Evolutionary conservation across 139 green algal species (phyloP).

Genomic region (Mesostigma viride): DNA sequence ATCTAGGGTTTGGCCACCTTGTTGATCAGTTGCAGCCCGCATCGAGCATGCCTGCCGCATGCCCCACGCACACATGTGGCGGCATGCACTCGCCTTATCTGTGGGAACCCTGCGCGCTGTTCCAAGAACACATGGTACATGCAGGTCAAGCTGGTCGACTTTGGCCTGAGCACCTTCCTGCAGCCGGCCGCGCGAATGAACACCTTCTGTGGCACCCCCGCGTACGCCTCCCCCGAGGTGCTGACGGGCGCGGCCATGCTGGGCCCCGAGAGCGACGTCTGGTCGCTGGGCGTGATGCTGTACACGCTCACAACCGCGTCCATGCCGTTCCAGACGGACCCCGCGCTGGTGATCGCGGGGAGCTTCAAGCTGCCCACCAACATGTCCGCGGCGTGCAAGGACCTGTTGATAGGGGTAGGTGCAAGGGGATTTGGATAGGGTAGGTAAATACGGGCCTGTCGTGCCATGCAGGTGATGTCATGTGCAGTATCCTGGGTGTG

Average conservation of each 20-base stretch:
- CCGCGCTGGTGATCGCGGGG: background rate
- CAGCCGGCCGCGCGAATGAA: background rate
- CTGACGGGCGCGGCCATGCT: background rate
- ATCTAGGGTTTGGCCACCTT: too few species aligned
- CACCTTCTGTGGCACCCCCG: slow-evolving; percentile 3
- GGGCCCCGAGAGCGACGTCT: slow-evolving; percentile 5
- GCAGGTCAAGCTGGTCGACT: slow-evolving; percentile 14
- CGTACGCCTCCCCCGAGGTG: slow-evolving; percentile 8
- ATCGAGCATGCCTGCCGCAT: too few species aligned
- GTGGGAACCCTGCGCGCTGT: too few species aligned
- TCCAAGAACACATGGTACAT: too few species aligned
- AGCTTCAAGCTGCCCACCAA: background rate
- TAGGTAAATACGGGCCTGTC: too few species aligned
- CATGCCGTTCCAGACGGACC: slow-evolving; percentile 7
- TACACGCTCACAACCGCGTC: background rate
- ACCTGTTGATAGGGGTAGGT: background rate
- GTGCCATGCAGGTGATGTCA: too few species aligned
- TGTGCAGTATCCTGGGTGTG: too few species aligned
- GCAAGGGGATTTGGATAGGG: too few species aligned
- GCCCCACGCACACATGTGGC: background rate
- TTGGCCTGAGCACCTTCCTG: slow-evolving; percentile 7
- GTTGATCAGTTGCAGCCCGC: too few species aligned
- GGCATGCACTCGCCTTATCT: background rate
- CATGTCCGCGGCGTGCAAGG: background rate
- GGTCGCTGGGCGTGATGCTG: slow-evolving; percentile 7